These are phyloP conservation scores for Agastache rugosa DNA, from an alignment of 257 asterid species.

Conservation along the genomic window DNA sequence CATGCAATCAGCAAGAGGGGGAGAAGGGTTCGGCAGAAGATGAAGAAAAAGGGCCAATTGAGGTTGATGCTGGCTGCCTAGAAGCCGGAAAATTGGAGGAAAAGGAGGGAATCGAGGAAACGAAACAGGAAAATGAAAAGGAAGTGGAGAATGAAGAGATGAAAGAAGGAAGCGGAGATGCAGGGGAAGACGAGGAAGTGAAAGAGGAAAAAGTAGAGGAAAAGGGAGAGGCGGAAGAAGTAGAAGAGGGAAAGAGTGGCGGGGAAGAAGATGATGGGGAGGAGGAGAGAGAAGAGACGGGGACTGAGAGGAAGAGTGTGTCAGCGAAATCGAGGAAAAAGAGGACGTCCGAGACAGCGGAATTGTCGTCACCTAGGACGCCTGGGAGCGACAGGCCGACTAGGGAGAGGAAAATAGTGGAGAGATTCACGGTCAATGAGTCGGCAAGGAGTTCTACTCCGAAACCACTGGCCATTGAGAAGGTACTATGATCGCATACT, in stretches of 20 bases:
- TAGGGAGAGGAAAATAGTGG: slow-evolving; percentile 79
- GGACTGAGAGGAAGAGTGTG: slow-evolving; percentile 26
- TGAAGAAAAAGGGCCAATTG: not conserved
- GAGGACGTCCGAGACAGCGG: slow-evolving; percentile 34
- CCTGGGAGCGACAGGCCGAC: slow-evolving; percentile 66
- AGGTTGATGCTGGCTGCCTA: not conserved
- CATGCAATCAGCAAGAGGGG: slow-evolving; percentile 14
- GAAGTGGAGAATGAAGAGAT: not conserved
- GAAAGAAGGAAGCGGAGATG: slow-evolving; percentile 17
- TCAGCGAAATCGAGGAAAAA: slow-evolving; percentile 29
- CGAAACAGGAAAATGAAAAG: slow-evolving; percentile 7
- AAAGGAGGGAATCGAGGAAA: slow-evolving; percentile 20
- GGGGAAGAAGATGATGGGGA: slow-evolving; percentile 32
- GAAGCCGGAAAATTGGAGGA: slow-evolving; percentile 17
- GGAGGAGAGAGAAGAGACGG: slow-evolving; percentile 27
- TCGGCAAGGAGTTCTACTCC: slow-evolving; percentile 43
- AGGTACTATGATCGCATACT: slow-evolving; percentile 44
- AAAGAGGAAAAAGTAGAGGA: not conserved
- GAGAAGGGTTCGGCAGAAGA: slow-evolving; percentile 14
- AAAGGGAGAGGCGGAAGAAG: slow-evolving; percentile 15
- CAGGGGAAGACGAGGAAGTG: slow-evolving; percentile 6
- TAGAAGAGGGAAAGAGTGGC: slow-evolving; percentile 22
- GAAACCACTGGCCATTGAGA: slow-evolving; percentile 62
- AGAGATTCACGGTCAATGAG: slow-evolving; percentile 55
- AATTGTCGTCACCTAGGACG: slow-evolving; percentile 46